Evolutionary conservation across 306 rosid species (phyloP), one percentile per base, ranked within the genome.

Genomic region (Prunus campanulata): DNA sequence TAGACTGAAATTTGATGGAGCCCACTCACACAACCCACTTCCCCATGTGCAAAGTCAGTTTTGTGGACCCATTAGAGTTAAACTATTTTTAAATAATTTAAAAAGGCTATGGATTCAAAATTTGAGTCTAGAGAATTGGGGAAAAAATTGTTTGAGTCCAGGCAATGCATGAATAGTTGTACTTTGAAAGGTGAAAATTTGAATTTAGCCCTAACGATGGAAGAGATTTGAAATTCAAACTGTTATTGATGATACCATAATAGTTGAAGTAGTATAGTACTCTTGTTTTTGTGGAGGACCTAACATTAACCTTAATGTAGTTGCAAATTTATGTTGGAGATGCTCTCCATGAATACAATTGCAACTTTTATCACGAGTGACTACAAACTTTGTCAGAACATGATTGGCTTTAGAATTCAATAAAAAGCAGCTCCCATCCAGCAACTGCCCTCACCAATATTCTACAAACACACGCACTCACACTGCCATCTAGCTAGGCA

Each of bases 361-460:
- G 52, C 20, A 35, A 20, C 52, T 72, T 72, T 72, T 39, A 22
- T 22, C 66, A 39, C 25, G 59, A 72, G 13, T 0, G 9, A 12
- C 18, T 29, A 6, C 42, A 29, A 62, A 6, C 35, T 16, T 62
- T 29, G n/a, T 62, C 44, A 62, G 22, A 32, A 68, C 55, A 59
- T 73, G 68, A 42, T 57, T 59, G 48, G 68, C 77, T 30, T 72
- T 67, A 44, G 57, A 73, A 15, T 59, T 57, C 2, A 72, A 52
- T 50, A 19, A 57, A 73, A 56, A 20, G 44, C 54, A 42, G 6
- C 14, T 15, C 44, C 75, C 65, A 52, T 20, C 51, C 55, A 39
- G 2, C 76, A 8, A 56, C 66, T 3, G 9, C 39, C 44, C n/a
- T 4, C 76, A 56, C 76, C 67, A 39, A 42, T 25, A 60, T 13